Evolutionary conservation across 441 rosid genomes (phyloP).

Genomic region (Pelargonium myrrhifolium): DNA sequence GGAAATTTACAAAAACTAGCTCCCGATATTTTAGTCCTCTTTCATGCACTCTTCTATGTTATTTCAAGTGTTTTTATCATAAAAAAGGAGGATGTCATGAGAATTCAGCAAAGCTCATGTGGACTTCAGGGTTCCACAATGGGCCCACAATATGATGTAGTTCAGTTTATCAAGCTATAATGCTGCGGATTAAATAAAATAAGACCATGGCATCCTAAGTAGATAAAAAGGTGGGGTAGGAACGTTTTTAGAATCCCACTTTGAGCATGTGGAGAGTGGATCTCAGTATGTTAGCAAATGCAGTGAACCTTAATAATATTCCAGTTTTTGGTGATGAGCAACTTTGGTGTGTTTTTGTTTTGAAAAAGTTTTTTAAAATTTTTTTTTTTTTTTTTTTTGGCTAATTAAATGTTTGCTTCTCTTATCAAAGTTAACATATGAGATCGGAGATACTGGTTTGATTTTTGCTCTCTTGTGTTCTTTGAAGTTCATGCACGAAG

Average conservation of each 20-base stretch:
- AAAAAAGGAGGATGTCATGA: neutral
- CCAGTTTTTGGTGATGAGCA: neutral
- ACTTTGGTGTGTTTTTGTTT: neutral
- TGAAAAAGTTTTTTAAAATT: neutral
- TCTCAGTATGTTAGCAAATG: neutral
- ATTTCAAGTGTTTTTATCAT: too few species aligned
- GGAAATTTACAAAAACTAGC: too few species aligned
- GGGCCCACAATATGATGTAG: neutral
- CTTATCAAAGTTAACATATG: slow-evolving; percentile 6
- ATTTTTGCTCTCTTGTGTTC: slow-evolving; percentile 23
- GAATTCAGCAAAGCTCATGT: neutral
- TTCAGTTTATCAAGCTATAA: neutral
- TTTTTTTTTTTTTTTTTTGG: too few species aligned
- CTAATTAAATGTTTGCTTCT: slow-evolving; percentile 3
- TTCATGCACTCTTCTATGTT: too few species aligned
- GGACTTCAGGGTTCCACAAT: neutral
- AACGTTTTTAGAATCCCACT: neutral
- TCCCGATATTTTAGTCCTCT: too few species aligned
- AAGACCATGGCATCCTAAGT: neutral
- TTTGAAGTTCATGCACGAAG: slow-evolving; percentile 89
- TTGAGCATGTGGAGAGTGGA: neutral
- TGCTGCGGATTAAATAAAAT: neutral
- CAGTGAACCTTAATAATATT: neutral
- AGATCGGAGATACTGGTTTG: slow-evolving; percentile 25
- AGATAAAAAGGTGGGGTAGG: neutral